phyloP scores from a whole-genome alignment of 768 basidiomycete genomes.

The Suillus sp. region DNA sequence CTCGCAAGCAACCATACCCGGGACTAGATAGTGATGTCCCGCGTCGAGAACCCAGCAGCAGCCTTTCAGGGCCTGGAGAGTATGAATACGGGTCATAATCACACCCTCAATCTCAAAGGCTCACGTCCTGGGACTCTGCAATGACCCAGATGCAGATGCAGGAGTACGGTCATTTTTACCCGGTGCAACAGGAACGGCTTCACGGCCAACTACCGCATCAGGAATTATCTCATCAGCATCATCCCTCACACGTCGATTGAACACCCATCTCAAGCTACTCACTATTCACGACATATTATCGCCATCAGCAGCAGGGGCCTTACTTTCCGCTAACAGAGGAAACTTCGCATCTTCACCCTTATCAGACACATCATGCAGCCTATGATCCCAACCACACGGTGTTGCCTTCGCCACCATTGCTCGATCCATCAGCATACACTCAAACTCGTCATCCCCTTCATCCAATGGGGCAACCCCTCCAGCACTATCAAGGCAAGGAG shows the following conservation, averaged over 20 bases:
- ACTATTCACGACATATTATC: too few relatives aligned
- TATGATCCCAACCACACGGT: slow-evolving; percentile 30
- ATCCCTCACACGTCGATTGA: too few relatives aligned
- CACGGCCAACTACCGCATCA: too few relatives aligned
- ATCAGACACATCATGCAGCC: too few relatives aligned
- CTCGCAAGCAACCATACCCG: slow-evolving; percentile 64
- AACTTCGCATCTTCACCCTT: slow-evolving; percentile 33
- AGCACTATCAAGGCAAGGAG: slow-evolving; percentile 38
- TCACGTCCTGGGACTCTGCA: slow-evolving; percentile 89
- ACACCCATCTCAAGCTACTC: too few relatives aligned
- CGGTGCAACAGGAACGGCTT: too few relatives aligned
- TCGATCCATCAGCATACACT: slow-evolving; percentile 33
- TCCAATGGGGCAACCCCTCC: slow-evolving; percentile 36
- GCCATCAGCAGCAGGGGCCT: slow-evolving; percentile 30
- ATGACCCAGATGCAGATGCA: slow-evolving; percentile 68
- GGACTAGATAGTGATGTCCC: slow-evolving; percentile 47
- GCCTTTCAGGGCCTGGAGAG: slow-evolving; percentile 39
- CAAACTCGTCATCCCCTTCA: slow-evolving; percentile 37
- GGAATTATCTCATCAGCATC: too few relatives aligned
- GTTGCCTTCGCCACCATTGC: slow-evolving; percentile 35
- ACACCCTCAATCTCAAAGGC: slow-evolving; percentile 75
- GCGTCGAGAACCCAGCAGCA: too few relatives aligned
- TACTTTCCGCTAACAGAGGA: slow-evolving; percentile 32
- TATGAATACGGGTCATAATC: slow-evolving; percentile 76
- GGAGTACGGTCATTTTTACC: too few relatives aligned